Evolutionary conservation across 768 basidiomycete species (phyloP), one percentile per base, ranked within the genome.

Genomic region (Amanita exitialis): DNA sequence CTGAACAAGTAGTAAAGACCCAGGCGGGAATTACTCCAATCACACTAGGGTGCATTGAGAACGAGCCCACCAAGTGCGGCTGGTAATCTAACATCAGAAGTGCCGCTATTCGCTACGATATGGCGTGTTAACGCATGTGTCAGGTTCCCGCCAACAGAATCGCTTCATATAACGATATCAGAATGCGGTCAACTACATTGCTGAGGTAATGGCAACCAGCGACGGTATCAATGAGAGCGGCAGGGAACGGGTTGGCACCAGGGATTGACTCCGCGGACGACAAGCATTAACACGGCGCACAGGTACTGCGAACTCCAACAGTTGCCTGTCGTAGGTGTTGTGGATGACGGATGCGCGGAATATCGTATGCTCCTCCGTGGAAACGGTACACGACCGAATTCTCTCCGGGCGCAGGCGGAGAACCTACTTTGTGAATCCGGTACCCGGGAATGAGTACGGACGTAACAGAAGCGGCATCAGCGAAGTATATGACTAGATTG

Each of bases 361-460:
- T 2, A 18, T 12, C 2, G 38, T 21, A 13, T 20, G n/a, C 15
- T n/a, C 18, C 15, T 5, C 37, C 35, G 13, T 38, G 18, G 15
- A 20, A 18, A 20, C 7, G 16, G 6, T n/a, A 16, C 10, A 21
- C 10, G 3, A 39, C n/a, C 20, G n/a, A n/a, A n/a, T 20, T 39
- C 18, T 39, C 18, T 4, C 20, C 38, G 1, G 20, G n/a, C 6
- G 15, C 7, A 20, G 39, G 39, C 18, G 39, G 39, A 39, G 3
- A 18, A 41, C 18, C 9, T 6, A 18, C 8, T 41, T 41, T 75
- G 61, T 74, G 69, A 21, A 69, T 62, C 78, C 78, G 80, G 57
- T 80, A 83, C 6, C 78, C 80, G 7, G 80, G 76, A 36, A 82
- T 66, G 28, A 67, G 68, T 41, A 68, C 60, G 0, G 75, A 64